Percentiles rank a stretch among this genome's conserved stretches.
Evolutionary conservation across 2,329 filamentous ascomycete species (phyloP).

Genomic region (Diaporthe australafricana): DNA sequence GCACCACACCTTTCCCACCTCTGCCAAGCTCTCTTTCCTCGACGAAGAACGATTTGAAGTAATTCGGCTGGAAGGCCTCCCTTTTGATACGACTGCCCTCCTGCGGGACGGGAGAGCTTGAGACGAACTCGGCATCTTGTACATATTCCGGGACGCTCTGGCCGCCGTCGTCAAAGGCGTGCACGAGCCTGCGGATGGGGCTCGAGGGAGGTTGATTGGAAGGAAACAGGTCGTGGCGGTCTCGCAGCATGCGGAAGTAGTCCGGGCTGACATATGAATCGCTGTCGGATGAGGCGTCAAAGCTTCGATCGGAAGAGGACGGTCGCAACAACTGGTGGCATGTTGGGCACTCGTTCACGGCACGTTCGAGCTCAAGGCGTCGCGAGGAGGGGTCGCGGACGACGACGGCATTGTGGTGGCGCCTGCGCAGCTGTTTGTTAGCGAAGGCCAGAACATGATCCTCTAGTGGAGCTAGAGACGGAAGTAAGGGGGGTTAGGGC

Average conservation of each 20-base stretch:
- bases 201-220: constrained; percentile 60
- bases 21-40: constrained; percentile 88
- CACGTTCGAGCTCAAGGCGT: constrained; percentile 81
- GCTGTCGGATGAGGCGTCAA: constrained; percentile 56
- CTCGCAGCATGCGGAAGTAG: constrained; percentile 94
- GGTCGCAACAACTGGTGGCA: constrained; percentile 79
- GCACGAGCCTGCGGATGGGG: constrained; percentile 65
- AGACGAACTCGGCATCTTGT: constrained; percentile 61
- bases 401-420: constrained; percentile 92
- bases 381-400: constrained; percentile 88
- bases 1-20: constrained; percentile 93
- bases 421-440: constrained; percentile 62
- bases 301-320: constrained; percentile 62
- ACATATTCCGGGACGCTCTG: constrained; percentile 43
- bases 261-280: constrained; percentile 87
- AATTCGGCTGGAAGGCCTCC: constrained; percentile 89
- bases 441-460: neutral
- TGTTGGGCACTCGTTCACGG: constrained; percentile 85
- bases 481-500: constrained; percentile 21
- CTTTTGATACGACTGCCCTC: constrained; percentile 80
- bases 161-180: constrained; percentile 52
- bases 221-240: constrained; percentile 58
- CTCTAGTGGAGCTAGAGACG: neutral
- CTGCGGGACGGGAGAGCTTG: constrained; percentile 60
- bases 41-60: constrained; percentile 93